Evolutionary conservation across 1,139 yeast species (phyloP).

Genomic region (Suhomyces ambrosiae): DNA sequence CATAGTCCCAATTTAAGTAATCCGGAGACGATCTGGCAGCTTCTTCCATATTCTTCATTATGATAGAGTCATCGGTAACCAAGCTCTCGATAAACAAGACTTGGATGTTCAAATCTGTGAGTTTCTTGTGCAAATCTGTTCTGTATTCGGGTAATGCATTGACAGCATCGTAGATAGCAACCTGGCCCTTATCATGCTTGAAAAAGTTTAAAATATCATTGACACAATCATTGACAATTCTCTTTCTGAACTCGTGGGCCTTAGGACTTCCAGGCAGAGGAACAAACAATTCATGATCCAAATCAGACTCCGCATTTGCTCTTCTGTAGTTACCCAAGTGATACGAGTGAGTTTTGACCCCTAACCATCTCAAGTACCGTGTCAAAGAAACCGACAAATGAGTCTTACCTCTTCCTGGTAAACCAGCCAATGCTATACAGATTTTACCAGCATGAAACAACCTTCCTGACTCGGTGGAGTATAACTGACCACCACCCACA

Average conservation of each 20-base stretch:
- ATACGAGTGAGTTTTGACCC: slow-evolving; percentile 88
- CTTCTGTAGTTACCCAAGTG: slow-evolving; percentile 93
- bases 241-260: slow-evolving; percentile 57
- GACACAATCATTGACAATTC: slow-evolving; percentile 65
- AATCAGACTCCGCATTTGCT: slow-evolving; percentile 51
- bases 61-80: slow-evolving; percentile 70
- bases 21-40: slow-evolving; percentile 92
- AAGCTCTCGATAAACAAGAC: slow-evolving; percentile 86
- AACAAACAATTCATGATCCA: slow-evolving; percentile 73
- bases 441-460: slow-evolving; percentile 95
- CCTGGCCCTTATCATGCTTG: slow-evolving; percentile 78
- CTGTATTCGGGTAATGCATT: slow-evolving; percentile 79
- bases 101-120: slow-evolving; percentile 64
- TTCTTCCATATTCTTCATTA: slow-evolving; percentile 71
- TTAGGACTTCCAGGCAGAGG: slow-evolving; percentile 57
- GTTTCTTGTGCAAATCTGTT: slow-evolving; percentile 53
- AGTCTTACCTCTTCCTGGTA: slow-evolving; percentile 97
- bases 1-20: slow-evolving; percentile 71
- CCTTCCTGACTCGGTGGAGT: slow-evolving; percentile 86
- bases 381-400: slow-evolving; percentile 89
- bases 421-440: slow-evolving; percentile 84
- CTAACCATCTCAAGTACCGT: slow-evolving; percentile 90
- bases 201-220: slow-evolving; percentile 73
- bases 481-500: slow-evolving; percentile 65
- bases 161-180: slow-evolving; percentile 94